A percentile compares a stretch with the other conserved stretches of the same genome.
Evolutionary conservation across 2,329 filamentous ascomycete genomes (phyloP).

Genomic region (Davidsoniella eucalypti): DNA sequence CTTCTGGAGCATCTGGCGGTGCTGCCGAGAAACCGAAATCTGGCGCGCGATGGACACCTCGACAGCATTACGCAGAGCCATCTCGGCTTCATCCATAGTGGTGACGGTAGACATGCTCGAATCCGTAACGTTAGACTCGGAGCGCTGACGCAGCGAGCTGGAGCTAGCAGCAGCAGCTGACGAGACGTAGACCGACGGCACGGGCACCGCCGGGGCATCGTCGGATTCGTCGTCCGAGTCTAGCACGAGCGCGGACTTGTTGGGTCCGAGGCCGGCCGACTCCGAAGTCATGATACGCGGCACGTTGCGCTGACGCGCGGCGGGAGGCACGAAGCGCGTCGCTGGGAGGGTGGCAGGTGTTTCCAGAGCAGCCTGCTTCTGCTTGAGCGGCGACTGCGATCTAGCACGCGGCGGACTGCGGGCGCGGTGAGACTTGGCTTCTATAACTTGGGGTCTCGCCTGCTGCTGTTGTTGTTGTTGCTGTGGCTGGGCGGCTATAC

Average conservation of each 20-base stretch:
- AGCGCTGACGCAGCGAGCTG: slow-evolving; percentile 16
- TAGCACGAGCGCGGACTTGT: slow-evolving; percentile 23
- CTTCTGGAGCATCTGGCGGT: slow-evolving; percentile 34
- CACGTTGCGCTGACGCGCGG: neutral
- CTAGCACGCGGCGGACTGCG: slow-evolving; percentile 2
- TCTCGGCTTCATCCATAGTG: slow-evolving; percentile 24
- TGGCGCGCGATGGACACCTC: slow-evolving; percentile 52
- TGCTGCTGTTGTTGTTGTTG: no score
- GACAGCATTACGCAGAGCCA: slow-evolving; percentile 36
- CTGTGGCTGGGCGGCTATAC: no score
- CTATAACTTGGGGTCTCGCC: neutral
- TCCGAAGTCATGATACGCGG: neutral
- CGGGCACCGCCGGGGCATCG: slow-evolving; percentile 15
- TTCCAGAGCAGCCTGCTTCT: neutral
- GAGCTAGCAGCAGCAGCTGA: slow-evolving; percentile 23
- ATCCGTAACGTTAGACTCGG: slow-evolving; percentile 20
- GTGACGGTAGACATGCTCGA: slow-evolving; percentile 21
- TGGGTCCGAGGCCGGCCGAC: slow-evolving; percentile 17
- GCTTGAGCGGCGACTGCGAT: slow-evolving; percentile 3
- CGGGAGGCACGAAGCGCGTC: neutral
- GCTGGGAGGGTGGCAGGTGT: neutral
- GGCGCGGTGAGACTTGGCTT: neutral
- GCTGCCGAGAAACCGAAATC: slow-evolving; percentile 47
- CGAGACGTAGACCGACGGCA: slow-evolving; percentile 13
- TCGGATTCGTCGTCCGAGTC: slow-evolving; percentile 25